Base-by-base conservation (phyloP, 192 early-diverging fungal species). In the Lunasporangiospora selenospora region DNA sequence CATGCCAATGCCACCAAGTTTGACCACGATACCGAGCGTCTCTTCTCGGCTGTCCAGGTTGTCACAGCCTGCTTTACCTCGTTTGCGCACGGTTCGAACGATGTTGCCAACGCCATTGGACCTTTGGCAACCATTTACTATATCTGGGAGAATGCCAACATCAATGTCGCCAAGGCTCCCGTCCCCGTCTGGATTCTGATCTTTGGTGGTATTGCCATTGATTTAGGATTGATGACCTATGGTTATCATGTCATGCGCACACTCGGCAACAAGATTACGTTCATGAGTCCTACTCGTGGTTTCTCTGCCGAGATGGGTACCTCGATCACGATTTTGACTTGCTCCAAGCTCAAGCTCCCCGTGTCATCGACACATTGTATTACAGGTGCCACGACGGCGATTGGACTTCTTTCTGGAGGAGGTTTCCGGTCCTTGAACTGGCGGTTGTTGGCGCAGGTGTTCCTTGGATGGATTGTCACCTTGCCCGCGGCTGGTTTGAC, bases 341-440 rank as follows among this genome's bases (percentile, higher is more conserved):
- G 90, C 48, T 91, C 91, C 39, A 89, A 89, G 75, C 57, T 94
- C 30, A 87, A 83, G 26, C 78, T 94, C 6, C 93, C 93, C 11
- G 91, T 94, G 10, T 93, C 91, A n/a, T 94, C 93, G 4, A 93
- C 93, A 1, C 92, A 93, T 62, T 95, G 92, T 75, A 91, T 93
- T 39, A 89, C 88, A 30, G 92, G 93, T 34, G 88, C 93, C n/a
- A 89, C 91, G 7, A 66, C 83, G 1, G 82, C 78, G 13, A 85
- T 95, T 51, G 93, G 93, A 39, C 81, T 94, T 26, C 48, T 43
- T 18, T 90, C 89, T 50, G 89, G 88, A 37, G 76, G 57, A 39
- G 83, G 65, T 56, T 58, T 75, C 32, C 80, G 76, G 16, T 82
- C 88, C 12, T 54, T 93, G 44, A 94, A 93, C 84, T 94, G 92